Conservation (phyloP, 2,329 filamentous ascomycete genomes). For the Fusarium chlamydosporum region DNA sequence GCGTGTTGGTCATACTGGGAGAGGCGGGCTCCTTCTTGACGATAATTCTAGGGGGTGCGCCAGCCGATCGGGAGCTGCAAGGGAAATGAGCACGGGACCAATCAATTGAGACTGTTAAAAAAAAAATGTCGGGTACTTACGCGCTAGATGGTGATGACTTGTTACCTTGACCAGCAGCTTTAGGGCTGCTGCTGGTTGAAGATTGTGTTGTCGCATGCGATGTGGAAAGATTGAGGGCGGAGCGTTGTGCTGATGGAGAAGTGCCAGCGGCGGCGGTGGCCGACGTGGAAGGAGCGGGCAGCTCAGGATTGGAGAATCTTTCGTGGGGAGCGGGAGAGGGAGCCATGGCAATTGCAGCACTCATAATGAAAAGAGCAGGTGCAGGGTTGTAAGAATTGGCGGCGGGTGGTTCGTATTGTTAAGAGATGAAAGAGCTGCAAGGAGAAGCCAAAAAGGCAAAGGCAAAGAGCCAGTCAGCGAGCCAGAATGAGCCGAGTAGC, state of each 20-base stretch:
- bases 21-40: slow-evolving; percentile 98
- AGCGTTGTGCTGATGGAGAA: slow-evolving; percentile 64
- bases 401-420: slow-evolving; percentile 37
- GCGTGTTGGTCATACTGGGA: slow-evolving; percentile 79
- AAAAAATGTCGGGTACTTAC: slow-evolving; percentile 61
- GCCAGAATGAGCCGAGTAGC: slow-evolving; percentile 41
- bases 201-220: slow-evolving; percentile 63
- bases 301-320: slow-evolving; percentile 69
- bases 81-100: slow-evolving; percentile 29
- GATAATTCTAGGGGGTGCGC: slow-evolving; percentile 80
- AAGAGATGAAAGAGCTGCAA: slow-evolving; percentile 41
- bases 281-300: slow-evolving; percentile 58
- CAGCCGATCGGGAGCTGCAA: slow-evolving; percentile 49
- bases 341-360: slow-evolving; percentile 77
- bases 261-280: slow-evolving; percentile 53
- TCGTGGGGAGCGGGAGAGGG: slow-evolving; percentile 77
- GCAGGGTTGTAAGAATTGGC: slow-evolving; percentile 39
- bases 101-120: slow-evolving; percentile 18
- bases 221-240: slow-evolving; percentile 54
- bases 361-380: slow-evolving; percentile 65
- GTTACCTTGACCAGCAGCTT: slow-evolving; percentile 55
- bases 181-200: slow-evolving; percentile 69
- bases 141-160: slow-evolving; percentile 72
- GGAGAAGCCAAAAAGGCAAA: slow-evolving; percentile 30
- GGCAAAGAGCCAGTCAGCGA: slow-evolving; percentile 38